Percentiles rank a stretch among this genome's conserved stretches.
Conservation (phyloP, 805 yeast species). For the Candida pseudofarinosa region DNA sequence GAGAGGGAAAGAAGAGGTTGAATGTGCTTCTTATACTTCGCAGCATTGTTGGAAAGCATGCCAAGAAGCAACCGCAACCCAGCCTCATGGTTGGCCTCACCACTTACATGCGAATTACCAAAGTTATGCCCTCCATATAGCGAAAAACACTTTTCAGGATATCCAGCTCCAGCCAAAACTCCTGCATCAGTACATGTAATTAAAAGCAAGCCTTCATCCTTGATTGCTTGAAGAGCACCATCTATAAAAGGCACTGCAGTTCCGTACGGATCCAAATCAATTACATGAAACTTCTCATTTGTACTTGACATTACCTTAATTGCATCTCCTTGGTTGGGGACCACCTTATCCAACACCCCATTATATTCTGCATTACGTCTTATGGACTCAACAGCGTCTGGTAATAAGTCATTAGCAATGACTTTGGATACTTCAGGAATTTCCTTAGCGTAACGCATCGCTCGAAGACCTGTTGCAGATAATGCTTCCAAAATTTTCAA, state of each 20-base stretch:
- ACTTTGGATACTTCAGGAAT: conserved; percentile 70
- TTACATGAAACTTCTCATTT: conserved; percentile 63
- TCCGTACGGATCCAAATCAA: conserved; percentile 97
- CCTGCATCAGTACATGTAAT: conserved; percentile 97
- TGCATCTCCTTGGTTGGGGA: conserved; percentile 85
- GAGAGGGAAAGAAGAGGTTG: conserved; percentile 84
- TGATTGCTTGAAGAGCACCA: conserved; percentile 80
- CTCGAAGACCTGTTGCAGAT: conserved; percentile 92
- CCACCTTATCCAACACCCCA: conserved; percentile 51
- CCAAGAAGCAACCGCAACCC: conserved; percentile 82
- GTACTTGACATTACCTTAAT: conserved; percentile 63
- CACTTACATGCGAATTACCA: conserved; percentile 47
- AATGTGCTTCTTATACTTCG: conserved; percentile 79
- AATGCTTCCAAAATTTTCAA: conserved; percentile 82
- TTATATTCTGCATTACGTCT: conserved; percentile 68
- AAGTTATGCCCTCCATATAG: conserved; percentile 90
- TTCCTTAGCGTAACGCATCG: conserved; percentile 90
- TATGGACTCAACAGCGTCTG: conserved; percentile 82
- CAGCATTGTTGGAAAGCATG: conserved; percentile 77
- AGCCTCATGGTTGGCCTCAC: conserved; percentile 86
- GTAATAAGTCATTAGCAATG: conserved; percentile 85
- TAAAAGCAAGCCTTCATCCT: conserved; percentile 77
- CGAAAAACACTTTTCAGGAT: conserved; percentile 95
- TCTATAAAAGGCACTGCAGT: conserved; percentile 95
- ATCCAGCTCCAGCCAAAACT: conserved; percentile 91